Percentiles rank a stretch among this genome's conserved stretches.
These are phyloP conservation scores for Kwoniella shivajii DNA, from an alignment of 1,284 basidiomycete species.

Conservation along the genomic window DNA sequence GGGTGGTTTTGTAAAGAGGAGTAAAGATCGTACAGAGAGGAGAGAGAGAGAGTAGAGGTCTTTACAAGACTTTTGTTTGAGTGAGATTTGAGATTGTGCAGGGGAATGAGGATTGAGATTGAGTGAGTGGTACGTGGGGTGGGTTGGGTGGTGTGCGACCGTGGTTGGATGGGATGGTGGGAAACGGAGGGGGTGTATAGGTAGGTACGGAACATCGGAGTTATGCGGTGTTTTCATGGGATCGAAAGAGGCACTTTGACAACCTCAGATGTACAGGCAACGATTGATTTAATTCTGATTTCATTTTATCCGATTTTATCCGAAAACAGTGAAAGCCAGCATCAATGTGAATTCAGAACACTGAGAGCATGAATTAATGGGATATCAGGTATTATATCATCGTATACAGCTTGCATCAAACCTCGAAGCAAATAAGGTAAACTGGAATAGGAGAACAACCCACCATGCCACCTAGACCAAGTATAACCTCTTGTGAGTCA, in stretches of 20 bases:
- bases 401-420: no score
- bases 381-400: no score
- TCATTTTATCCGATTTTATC: not conserved
- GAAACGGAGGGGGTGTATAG: not conserved
- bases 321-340: no score
- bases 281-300: no score
- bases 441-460: not conserved
- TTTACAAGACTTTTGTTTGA: slow-evolving; percentile 18
- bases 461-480: slow-evolving; percentile 25
- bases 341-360: no score
- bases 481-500: slow-evolving; percentile 21
- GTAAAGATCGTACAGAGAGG: no score
- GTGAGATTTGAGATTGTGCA: not conserved
- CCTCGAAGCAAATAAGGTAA: no score
- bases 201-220: slow-evolving; percentile 11
- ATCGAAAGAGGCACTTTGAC: no score
- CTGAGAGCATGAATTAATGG: no score
- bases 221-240: slow-evolving; percentile 16
- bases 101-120: not conserved
- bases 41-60: slow-evolving; percentile 34
- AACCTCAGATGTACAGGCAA: no score
- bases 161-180: not conserved
- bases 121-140: slow-evolving; percentile 4
- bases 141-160: slow-evolving; percentile 2
- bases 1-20: not conserved